Evolutionary conservation across 75 land plant genomes (phyloP).

Genomic region (Larix kaempferi): DNA sequence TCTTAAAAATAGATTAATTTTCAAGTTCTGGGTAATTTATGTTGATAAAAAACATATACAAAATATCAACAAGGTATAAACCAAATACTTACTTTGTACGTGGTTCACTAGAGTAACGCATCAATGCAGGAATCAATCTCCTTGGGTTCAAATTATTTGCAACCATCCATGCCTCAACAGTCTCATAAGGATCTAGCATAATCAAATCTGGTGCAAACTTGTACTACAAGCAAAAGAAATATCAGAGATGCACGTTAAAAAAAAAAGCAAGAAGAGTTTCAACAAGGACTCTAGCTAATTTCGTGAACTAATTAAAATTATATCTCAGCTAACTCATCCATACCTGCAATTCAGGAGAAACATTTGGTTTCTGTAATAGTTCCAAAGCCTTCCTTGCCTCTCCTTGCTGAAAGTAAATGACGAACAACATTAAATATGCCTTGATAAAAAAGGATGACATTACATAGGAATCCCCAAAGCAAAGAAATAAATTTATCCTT

Average conservation of each 20-base stretch:
- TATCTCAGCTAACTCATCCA: neutral
- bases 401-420: slow-evolving; percentile 65
- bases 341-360: slow-evolving; percentile 90
- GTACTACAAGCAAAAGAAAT: slow-evolving; percentile 55
- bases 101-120: slow-evolving; percentile 88
- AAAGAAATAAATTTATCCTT: neutral
- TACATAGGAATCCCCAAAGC: neutral
- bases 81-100: slow-evolving; percentile 69
- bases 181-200: slow-evolving; percentile 95
- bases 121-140: slow-evolving; percentile 95
- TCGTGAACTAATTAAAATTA: neutral
- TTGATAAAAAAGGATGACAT: neutral
- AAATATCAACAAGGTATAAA: slow-evolving; percentile 3
- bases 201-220: slow-evolving; percentile 94
- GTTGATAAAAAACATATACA: neutral
- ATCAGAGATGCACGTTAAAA: slow-evolving; percentile 13
- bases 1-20: neutral
- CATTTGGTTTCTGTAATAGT: slow-evolving; percentile 71
- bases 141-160: slow-evolving; percentile 76
- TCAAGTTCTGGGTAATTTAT: neutral
- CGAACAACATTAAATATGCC: neutral
- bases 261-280: neutral
- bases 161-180: slow-evolving; percentile 94
- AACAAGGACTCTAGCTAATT: neutral
- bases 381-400: slow-evolving; percentile 89